Evolutionary conservation across 495 filamentous ascomycete species (phyloP).

Genomic region (Thozetella sp.): DNA sequence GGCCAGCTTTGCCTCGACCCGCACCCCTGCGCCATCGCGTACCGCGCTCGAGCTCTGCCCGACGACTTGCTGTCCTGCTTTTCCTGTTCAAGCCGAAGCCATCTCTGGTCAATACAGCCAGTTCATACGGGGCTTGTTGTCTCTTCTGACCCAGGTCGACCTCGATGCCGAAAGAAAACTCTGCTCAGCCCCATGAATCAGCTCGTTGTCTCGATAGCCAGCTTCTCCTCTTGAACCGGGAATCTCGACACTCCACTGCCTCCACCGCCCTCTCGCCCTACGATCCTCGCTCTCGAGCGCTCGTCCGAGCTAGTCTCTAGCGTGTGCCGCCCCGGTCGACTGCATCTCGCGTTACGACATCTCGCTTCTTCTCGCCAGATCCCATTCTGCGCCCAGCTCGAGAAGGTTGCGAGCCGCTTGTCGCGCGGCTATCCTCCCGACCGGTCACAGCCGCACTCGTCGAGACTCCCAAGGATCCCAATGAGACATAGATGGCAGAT

Average conservation of each 20-base stretch:
- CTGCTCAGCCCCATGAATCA: conserved; percentile 25
- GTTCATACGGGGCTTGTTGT: not conserved
- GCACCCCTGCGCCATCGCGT: not conserved
- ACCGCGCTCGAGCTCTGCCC: not conserved
- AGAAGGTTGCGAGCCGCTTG: conserved; percentile 6
- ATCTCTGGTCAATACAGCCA: not conserved
- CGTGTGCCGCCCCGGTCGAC: conserved; percentile 17
- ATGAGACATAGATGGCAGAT: conserved; percentile 75
- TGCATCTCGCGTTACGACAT: conserved; percentile 11
- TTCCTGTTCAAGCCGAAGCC: not conserved
- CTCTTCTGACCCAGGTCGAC: conserved; percentile 1
- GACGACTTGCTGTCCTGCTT: not conserved
- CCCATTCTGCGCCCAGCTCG: conserved; percentile 6
- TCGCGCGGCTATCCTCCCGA: conserved; percentile 4
- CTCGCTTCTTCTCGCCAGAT: conserved; percentile 6
- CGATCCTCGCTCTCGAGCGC: not conserved
- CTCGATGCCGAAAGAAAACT: conserved; percentile 31
- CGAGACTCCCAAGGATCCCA: conserved; percentile 6
- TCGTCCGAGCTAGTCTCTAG: conserved; percentile 7
- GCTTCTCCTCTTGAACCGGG: not conserved
- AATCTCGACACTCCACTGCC: not conserved
- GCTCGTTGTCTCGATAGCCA: not conserved
- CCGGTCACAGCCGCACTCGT: conserved; percentile 8
- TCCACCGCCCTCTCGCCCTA: not conserved
- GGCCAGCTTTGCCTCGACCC: not conserved